A percentile compares a stretch with the other conserved stretches of the same genome.
Conservation (phyloP, 345 rosid species). For the Adansonia digitata region DNA sequence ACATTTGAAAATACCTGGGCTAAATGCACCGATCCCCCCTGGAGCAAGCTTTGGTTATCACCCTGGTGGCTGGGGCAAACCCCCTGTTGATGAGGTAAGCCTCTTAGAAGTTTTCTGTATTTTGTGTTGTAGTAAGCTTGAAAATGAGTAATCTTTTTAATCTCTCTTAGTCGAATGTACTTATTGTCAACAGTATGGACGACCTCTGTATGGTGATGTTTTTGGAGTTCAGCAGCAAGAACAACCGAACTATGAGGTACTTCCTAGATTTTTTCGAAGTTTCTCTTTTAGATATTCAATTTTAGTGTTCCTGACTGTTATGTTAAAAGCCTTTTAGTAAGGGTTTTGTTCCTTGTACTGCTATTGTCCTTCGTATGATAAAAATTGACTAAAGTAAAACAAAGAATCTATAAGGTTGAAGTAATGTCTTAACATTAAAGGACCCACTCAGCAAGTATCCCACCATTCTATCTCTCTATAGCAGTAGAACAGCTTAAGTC, state of each 20-base stretch:
- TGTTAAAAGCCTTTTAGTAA: not conserved
- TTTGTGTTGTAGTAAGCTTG: not conserved
- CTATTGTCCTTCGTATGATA: not conserved
- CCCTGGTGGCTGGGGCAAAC: constrained; percentile 99
- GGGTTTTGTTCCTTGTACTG: not conserved
- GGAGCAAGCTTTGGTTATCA: constrained; percentile 97
- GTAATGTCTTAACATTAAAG: not conserved
- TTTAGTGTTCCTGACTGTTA: not conserved
- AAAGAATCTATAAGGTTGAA: not conserved
- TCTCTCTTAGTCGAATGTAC: constrained; percentile 9
- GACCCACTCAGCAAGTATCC: too few relatives aligned
- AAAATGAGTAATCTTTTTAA: not conserved
- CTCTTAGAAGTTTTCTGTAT: not conserved
- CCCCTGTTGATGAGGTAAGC: constrained; percentile 94
- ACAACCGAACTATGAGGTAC: constrained; percentile 89
- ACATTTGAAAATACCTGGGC: constrained; percentile 88
- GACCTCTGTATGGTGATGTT: constrained; percentile 96
- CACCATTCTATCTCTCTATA: not conserved
- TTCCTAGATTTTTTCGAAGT: not conserved
- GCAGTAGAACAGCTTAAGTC: not conserved
- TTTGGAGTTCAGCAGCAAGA: constrained; percentile 94
- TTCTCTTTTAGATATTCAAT: not conserved
- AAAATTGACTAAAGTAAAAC: not conserved
- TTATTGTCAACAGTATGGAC: constrained; percentile 53
- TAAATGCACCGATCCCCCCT: constrained; percentile 90